Base-by-base conservation (phyloP, 441 rosid species). In the Aleurites moluccanus region DNA sequence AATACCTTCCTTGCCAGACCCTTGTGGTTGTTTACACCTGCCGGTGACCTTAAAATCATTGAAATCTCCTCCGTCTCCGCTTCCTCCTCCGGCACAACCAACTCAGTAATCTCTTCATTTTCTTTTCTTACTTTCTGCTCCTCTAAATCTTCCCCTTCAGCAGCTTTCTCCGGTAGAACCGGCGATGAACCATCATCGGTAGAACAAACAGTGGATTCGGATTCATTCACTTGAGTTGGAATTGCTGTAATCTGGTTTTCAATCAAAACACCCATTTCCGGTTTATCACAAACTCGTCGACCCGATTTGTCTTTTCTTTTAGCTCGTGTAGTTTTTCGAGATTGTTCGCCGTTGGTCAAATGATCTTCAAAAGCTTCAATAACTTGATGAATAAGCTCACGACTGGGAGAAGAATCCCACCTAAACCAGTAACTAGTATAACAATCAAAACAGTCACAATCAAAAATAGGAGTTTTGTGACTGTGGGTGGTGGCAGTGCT, bases 1-100 rank as follows among this genome's bases (percentile, higher is more conserved):
- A 94, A 68, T 70, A 92, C 91, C 84, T 94, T 94, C 80, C 97
- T 88, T n/a, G 88, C 98, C 71, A 92, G 73, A 44, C 97, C 97
- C 83, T 84, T 91, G 76, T 85, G 88, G 62, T 20, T 81, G 38
- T 68, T 73, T 27, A 38, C 80, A 35, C 70, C 74, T 70, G 80
- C 49, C 74, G 81, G 65, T 8, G 78, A 30, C 76, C 59, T 14
- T 1, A 23, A 25, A 11, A 35, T 52, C 80, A 66, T 79, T 72
- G 64, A 14, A 21, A 70, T 55, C 28, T 62, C 79, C 47, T 44
- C 80, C 8, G 5, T 61, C 44, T 33, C 77, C 73, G 0, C 74
- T n/a, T n/a, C n/a, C n/a, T n/a, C 61, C 25, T 59, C 79, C 44
- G n/a, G 69, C 13, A 14, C 50, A 20, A 45, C 63, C 3, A 13